phyloP scores from a whole-genome alignment of 169 alveolate genomes.

The Plasmodium coatneyi region DNA sequence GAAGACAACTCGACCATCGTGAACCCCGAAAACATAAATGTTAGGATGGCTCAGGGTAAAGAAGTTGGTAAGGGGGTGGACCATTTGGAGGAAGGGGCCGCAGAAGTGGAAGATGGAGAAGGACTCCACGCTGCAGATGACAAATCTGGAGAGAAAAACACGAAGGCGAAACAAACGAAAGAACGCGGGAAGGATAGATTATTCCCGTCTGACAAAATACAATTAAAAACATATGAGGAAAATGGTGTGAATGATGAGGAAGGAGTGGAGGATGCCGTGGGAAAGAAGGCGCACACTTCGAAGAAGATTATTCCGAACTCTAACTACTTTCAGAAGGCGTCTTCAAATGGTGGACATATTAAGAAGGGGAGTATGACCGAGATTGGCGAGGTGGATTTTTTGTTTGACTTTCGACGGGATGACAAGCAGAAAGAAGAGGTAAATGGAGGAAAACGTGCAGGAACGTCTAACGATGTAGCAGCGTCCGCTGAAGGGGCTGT shows the following conservation, averaged over 20 bases:
- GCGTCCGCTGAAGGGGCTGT: not conserved
- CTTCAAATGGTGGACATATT: not conserved
- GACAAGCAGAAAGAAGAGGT: not conserved
- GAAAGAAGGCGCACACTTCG: not conserved
- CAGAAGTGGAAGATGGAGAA: not conserved
- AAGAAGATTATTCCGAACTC: not conserved
- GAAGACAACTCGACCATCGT: not conserved
- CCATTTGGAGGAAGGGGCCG: not conserved
- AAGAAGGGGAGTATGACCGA: not conserved
- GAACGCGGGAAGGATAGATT: not conserved
- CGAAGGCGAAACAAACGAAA: not conserved
- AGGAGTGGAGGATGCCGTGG: not conserved
- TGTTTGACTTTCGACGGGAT: constrained; percentile 25
- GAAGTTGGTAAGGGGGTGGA: not conserved
- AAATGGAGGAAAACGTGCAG: not conserved
- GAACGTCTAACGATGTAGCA: not conserved
- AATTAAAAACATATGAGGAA: not conserved
- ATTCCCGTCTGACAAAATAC: not conserved
- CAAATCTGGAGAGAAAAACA: not conserved
- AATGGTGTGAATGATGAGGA: not conserved
- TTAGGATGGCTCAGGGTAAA: not conserved
- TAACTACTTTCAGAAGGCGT: not conserved
- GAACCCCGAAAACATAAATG: not conserved
- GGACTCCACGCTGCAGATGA: not conserved
- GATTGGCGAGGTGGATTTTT: not conserved